Conservation (phyloP, 108 stramenopile genomes). For the Discostella pseudostelligera region DNA sequence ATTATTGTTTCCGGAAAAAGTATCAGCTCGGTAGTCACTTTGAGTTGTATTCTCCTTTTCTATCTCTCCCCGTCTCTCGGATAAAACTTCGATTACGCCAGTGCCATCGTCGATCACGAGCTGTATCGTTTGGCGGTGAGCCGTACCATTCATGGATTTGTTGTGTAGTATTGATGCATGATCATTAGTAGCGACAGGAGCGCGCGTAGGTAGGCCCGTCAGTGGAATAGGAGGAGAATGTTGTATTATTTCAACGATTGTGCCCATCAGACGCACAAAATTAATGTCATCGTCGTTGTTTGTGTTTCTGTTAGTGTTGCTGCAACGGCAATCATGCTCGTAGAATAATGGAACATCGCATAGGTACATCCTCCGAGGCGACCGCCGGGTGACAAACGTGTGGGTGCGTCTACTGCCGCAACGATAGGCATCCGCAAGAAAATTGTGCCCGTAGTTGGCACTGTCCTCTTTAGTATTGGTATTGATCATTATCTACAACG, state of each 20-base stretch:
- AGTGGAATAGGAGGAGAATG: neutral
- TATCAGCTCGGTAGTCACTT: neutral
- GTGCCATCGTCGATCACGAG: constrained; percentile 45
- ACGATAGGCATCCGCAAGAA: too few relatives aligned
- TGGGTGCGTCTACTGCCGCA: too few relatives aligned
- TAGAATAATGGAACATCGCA: constrained; percentile 28
- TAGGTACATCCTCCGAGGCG: constrained; percentile 37
- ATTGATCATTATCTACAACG: too few relatives aligned
- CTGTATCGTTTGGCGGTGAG: neutral
- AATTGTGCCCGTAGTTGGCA: too few relatives aligned
- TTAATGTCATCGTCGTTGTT: neutral
- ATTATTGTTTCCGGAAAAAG: neutral
- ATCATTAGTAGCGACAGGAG: neutral
- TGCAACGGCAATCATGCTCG: neutral
- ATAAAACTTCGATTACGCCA: constrained; percentile 33
- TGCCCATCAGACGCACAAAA: constrained; percentile 36
- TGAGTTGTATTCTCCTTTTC: neutral
- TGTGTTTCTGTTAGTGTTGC: neutral
- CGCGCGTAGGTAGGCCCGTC: neutral
- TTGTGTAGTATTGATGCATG: neutral
- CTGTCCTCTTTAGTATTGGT: too few relatives aligned
- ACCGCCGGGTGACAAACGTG: too few relatives aligned
- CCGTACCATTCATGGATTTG: neutral
- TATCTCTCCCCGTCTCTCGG: constrained; percentile 11
- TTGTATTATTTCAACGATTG: constrained; percentile 29